Conservation (phyloP, 768 basidiomycete species). For the Exsudoporus frostii region DNA sequence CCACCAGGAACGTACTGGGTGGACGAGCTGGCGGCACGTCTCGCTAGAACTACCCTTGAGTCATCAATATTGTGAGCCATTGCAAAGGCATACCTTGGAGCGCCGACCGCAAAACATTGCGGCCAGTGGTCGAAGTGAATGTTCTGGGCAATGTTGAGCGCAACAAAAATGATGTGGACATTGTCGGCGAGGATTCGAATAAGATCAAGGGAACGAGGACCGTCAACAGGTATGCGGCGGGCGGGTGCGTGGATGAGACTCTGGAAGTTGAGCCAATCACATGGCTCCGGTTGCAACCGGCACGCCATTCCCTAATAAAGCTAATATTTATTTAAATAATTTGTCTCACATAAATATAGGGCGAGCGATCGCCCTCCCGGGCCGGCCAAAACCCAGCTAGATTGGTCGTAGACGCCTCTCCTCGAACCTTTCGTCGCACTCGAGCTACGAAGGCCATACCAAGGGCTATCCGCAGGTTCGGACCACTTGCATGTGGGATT, state of each 20-base stretch:
- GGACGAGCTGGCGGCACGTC: constrained; percentile 37
- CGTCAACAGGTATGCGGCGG: not conserved
- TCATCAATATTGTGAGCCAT: not conserved
- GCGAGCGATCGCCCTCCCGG: too few relatives aligned
- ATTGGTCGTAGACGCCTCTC: not conserved
- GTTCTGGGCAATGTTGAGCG: constrained; percentile 48
- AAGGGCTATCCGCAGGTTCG: not conserved
- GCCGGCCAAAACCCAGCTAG: too few relatives aligned
- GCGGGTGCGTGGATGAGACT: not conserved
- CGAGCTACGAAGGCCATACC: not conserved
- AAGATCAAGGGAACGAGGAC: not conserved
- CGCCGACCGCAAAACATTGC: constrained; percentile 38
- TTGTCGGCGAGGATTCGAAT: constrained; percentile 16
- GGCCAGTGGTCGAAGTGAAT: constrained; percentile 36
- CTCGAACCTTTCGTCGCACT: not conserved
- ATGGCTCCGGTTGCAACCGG: constrained; percentile 10
- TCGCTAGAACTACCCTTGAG: constrained; percentile 28
- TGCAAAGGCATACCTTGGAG: constrained; percentile 36
- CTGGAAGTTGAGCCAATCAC: constrained; percentile 14
- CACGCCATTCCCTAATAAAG: not conserved
- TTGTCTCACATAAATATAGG: too few relatives aligned
- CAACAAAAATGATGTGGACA: constrained; percentile 50
- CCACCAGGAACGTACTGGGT: constrained; percentile 63
- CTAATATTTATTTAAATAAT: not conserved
- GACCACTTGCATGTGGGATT: not conserved